phyloP scores from a whole-genome alignment of 179 eudicot species.

The Patellifolia procumbens region DNA sequence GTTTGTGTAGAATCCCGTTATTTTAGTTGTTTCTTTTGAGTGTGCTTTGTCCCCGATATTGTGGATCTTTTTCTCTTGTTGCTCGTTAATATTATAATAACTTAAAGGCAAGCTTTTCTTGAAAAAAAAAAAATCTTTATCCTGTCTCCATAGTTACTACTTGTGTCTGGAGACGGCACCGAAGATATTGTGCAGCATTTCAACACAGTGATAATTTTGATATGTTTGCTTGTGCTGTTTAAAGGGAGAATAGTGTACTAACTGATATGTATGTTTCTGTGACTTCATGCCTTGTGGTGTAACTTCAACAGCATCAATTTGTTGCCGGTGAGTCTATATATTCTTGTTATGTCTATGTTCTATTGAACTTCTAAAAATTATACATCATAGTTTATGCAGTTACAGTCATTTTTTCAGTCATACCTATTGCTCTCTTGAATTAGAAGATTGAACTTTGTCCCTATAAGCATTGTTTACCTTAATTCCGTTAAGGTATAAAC shows the following conservation, averaged over 20 bases:
- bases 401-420: background rate
- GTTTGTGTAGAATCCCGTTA: background rate
- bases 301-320: slow-evolving; percentile 81
- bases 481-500: background rate
- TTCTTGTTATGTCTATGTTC: slow-evolving; percentile 2
- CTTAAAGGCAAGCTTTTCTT: background rate
- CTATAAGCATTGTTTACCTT: background rate
- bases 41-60: background rate
- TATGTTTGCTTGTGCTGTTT: background rate
- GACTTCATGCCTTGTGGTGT: slow-evolving; percentile 29
- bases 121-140: no score
- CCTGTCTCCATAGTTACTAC: no score
- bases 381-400: background rate
- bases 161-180: background rate
- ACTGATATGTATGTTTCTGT: slow-evolving; percentile 24
- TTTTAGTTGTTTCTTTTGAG: background rate
- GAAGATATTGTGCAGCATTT: background rate
- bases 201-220: background rate
- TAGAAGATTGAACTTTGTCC: background rate
- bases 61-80: slow-evolving; percentile 4
- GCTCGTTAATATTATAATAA: background rate
- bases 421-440: slow-evolving; percentile 4
- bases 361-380: background rate
- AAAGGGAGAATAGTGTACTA: slow-evolving; percentile 22
- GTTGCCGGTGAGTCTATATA: slow-evolving; percentile 87